Base-by-base conservation (phyloP, 2,329 filamentous ascomycete genomes). In the Atkinsonella texensis region DNA sequence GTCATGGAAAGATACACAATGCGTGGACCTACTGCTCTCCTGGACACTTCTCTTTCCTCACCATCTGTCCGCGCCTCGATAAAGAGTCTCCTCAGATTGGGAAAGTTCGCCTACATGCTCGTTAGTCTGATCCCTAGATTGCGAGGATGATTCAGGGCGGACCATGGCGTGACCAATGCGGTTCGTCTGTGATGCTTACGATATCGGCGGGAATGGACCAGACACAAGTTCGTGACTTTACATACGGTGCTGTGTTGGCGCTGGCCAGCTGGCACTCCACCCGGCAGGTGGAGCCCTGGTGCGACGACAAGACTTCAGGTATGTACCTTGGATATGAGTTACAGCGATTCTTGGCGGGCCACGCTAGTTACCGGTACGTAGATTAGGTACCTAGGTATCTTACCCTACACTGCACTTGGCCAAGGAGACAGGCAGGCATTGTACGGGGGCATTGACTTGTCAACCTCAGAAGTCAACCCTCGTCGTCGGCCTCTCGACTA, bases 81-180 rank as follows among this genome's bases (percentile, higher is more conserved):
- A 64, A 98, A 97, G 54, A 98, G 83, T 13, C 93, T 86, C 48
- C 93, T 84, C n/a, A 98, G 78, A 65, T 98, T 97, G 38, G 93
- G 93, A 49, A 97, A 81, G 65, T 83, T 90, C 40, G 85, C 86
- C 73, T 87, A 53, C n/a, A n/a, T 6, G 45, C 17, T 46, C 18
- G 38, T 52, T 45, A 52, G 46, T 20, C 20, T 42, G n/a, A 31
- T 18, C 23, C 7, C 15, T 7, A 20, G 9, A 48, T 38, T 13
- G 17, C 6, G 17, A 9, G 9, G 12, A 20, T 20, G 7, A 15
- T 4, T 18, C 10, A 31, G 18, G n/a, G 15, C 52, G 23, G 18
- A 53, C 52, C 52, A 51, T 53, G 5, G 17, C 33, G 20, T 41
- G 35, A 9, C 11, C 15, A 28, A 38, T 38, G 2, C 5, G 13